Base-by-base conservation (phyloP, 108 stramenopile species). In the Skeletonema menzelii region DNA sequence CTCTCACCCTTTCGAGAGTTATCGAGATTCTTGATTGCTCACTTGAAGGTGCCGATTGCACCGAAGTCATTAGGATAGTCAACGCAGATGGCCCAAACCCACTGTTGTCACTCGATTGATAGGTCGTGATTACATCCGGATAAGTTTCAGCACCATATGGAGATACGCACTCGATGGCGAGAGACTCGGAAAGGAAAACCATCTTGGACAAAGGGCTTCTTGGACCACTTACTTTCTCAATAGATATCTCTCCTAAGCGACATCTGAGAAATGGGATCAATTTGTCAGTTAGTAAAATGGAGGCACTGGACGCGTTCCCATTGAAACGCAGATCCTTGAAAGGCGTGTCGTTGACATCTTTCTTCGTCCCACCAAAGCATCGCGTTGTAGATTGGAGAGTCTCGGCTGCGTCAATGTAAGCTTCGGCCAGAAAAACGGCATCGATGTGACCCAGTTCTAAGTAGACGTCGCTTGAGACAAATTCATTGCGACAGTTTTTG, bases 81-180 rank as follows among this genome's bases (percentile, higher is more conserved):
- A 80, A 47, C 19, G 77, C 68, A 63, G 70, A 49, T 59, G 49
- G 26, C 17, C 60, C 28, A 63, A 63, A 79, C 72, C 44, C 60
- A 69, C 46, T 73, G 58, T 28, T 32, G 17, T 60, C 27, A 46
- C 24, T 30, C 32, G 47, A 55, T 10, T 67, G 35, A 56, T 85
- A 71, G 5, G 76, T 79, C 40, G 26, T 70, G n/a, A 88, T 47
- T 10, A 86, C 46, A 42, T 72, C 56, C 20, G 88, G 91, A 61
- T 81, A 87, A 27, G 80, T 64, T 65, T 63, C 49, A 38, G 69
- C 58, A 55, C 60, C 61, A 5, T 46, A 37, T 0, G 65, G 61
- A 57, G 70, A 72, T 22, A 72, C 67, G 56, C 71, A 68, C 24
- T 79, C 70, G 10, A 79, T 27, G 5, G 38, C 67, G 15, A 79